Evolutionary conservation across 495 filamentous ascomycete genomes (phyloP).

Genomic region (Aspergillus campestris): DNA sequence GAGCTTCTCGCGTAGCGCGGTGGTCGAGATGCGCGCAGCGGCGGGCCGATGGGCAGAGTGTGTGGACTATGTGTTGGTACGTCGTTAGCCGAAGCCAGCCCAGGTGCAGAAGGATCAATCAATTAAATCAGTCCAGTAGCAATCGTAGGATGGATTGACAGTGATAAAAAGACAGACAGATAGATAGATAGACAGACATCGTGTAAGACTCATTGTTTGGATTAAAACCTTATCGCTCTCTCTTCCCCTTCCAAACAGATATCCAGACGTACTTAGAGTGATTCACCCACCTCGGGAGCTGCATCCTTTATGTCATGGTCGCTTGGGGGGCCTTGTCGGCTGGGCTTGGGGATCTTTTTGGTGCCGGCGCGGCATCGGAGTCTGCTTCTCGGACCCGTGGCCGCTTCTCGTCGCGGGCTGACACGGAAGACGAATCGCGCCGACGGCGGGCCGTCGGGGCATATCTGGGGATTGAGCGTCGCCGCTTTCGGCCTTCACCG

Average conservation of each 20-base stretch:
- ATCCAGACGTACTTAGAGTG: conserved; percentile 15
- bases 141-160: not conserved
- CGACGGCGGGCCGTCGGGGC: conserved; percentile 38
- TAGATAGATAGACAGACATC: not conserved
- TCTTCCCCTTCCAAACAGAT: no score
- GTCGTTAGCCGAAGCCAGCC: conserved; percentile 7
- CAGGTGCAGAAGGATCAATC: no score
- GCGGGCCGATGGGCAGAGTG: not conserved
- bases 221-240: no score
- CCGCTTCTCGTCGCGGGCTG: conserved; percentile 42
- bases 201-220: no score
- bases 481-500: conserved; percentile 38
- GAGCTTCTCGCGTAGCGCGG: conserved; percentile 55
- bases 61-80: conserved; percentile 1
- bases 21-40: conserved; percentile 28
- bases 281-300: conserved; percentile 42
- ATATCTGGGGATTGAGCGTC: conserved; percentile 46
- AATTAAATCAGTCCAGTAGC: no score
- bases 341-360: conserved; percentile 37
- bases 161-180: not conserved
- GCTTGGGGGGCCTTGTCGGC: conserved; percentile 17
- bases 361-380: conserved; percentile 16
- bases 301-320: conserved; percentile 19
- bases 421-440: conserved; percentile 44
- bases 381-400: conserved; percentile 38